These are phyloP conservation scores for Rubroshorea leprosula DNA, from an alignment of 345 rosid genomes.

Conservation along the genomic window DNA sequence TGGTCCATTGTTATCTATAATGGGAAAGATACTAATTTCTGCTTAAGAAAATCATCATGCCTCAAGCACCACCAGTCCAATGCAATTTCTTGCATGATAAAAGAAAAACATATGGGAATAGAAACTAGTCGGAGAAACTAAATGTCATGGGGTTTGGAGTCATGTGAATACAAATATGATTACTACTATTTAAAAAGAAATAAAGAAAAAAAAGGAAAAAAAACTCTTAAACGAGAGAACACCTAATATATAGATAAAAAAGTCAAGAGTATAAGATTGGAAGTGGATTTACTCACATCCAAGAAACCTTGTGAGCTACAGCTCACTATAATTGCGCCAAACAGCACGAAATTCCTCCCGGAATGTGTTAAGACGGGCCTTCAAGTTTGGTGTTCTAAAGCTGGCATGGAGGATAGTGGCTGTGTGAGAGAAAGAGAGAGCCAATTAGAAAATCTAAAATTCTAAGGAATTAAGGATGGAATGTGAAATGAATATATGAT, in stretches of 20 bases:
- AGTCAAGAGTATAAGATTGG: neutral
- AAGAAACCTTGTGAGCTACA: conserved; percentile 35
- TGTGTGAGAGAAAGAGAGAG: conserved; percentile 19
- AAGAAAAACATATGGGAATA: neutral
- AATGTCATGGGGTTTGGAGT: neutral
- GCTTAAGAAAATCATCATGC: too few relatives aligned
- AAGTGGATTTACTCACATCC: conserved; percentile 23
- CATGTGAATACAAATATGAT: too few relatives aligned
- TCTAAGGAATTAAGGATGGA: neutral
- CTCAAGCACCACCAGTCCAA: too few relatives aligned
- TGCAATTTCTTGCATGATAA: too few relatives aligned
- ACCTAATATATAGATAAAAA: too few relatives aligned
- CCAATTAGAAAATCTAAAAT: conserved; percentile 8
- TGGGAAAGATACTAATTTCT: too few relatives aligned
- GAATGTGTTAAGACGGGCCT: conserved; percentile 93
- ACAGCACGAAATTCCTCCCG: conserved; percentile 95
- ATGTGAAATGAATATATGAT: neutral
- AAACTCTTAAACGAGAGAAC: neutral
- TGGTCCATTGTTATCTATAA: too few relatives aligned
- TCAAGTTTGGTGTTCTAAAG: conserved; percentile 91
- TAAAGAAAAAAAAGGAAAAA: neutral
- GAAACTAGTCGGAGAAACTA: neutral
- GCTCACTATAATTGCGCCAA: conserved; percentile 97
- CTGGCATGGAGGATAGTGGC: conserved; percentile 90
- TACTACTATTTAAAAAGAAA: too few relatives aligned